phyloP scores from a whole-genome alignment of 1,284 basidiomycete species.

The Ceratorhiza oryzae-sativae region DNA sequence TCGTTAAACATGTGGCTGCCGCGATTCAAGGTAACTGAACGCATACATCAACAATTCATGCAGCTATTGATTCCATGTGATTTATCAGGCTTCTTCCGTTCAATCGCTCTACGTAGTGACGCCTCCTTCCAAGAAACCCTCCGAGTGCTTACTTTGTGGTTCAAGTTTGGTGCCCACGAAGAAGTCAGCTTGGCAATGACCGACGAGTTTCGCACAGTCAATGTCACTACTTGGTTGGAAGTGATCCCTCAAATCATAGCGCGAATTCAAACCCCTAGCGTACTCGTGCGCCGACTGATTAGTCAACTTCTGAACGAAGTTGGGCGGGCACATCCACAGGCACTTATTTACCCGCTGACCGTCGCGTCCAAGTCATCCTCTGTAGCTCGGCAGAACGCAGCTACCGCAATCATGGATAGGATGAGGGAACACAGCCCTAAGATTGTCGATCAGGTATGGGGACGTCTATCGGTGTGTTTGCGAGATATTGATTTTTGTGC shows the following conservation, averaged over 20 bases:
- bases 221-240: slow-evolving; percentile 98
- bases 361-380: slow-evolving; percentile 98
- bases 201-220: slow-evolving; percentile 87
- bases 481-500: slow-evolving; percentile 21
- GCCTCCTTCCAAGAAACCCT: slow-evolving; percentile 96
- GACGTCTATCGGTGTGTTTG: slow-evolving; percentile 26
- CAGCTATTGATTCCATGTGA: neutral
- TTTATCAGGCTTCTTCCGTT: slow-evolving; percentile 87
- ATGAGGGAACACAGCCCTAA: slow-evolving; percentile 91
- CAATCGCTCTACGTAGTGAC: slow-evolving; percentile 88
- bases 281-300: slow-evolving; percentile 88
- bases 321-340: slow-evolving; percentile 96
- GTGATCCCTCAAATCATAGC: slow-evolving; percentile 99
- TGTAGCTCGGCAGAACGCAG: slow-evolving; percentile 80
- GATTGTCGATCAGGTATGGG: slow-evolving; percentile 84
- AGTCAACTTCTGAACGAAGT: slow-evolving; percentile 90
- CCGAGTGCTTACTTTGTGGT: slow-evolving; percentile 95
- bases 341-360: slow-evolving; percentile 96
- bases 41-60: neutral
- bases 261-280: slow-evolving; percentile 93
- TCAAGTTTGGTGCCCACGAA: slow-evolving; percentile 94
- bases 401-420: slow-evolving; percentile 87
- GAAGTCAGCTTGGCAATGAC: slow-evolving; percentile 92
- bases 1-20: slow-evolving; percentile 90
- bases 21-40: slow-evolving; percentile 80